These are phyloP conservation scores for Scheffersomyces coipomensis DNA, from an alignment of 805 yeast species.

Conservation along the genomic window DNA sequence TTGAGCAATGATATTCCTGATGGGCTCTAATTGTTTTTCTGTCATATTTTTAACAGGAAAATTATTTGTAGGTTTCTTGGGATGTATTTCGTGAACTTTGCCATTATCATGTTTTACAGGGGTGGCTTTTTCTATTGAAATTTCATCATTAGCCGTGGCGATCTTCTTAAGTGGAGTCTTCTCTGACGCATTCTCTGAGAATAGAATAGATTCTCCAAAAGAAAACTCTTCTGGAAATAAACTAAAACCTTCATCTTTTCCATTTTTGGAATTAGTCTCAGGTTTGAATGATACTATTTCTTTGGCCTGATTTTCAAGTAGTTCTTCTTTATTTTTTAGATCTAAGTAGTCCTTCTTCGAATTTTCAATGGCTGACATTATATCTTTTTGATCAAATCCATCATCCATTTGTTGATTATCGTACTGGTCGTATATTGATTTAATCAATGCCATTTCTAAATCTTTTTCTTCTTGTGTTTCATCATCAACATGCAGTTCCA, in stretches of 20 bases:
- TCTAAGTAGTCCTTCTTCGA: constrained; percentile 42
- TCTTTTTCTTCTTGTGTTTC: constrained; percentile 24
- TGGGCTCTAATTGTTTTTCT: too few relatives aligned
- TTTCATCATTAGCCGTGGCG: not conserved
- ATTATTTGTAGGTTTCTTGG: constrained; percentile 2
- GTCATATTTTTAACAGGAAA: constrained; percentile 9
- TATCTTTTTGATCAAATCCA: constrained; percentile 32
- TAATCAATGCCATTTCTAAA: constrained; percentile 27
- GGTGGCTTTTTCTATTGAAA: not conserved
- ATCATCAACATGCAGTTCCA: constrained; percentile 22
- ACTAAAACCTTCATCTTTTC: not conserved
- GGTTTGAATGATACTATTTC: not conserved
- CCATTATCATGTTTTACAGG: not conserved
- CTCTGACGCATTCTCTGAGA: constrained; percentile 5
- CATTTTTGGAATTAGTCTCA: not conserved
- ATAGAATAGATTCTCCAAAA: constrained; percentile 21
- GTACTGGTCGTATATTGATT: constrained; percentile 34
- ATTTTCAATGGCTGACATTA: constrained; percentile 46
- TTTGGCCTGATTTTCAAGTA: not conserved
- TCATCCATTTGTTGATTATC: constrained; percentile 3
- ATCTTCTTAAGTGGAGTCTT: not conserved
- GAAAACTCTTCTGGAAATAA: constrained; percentile 5
- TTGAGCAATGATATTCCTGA: too few relatives aligned
- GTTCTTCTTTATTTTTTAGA: constrained; percentile 20
- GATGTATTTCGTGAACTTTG: not conserved